Conservation (phyloP, 352 stramenopile species). For the Pythium chondricola region DNA sequence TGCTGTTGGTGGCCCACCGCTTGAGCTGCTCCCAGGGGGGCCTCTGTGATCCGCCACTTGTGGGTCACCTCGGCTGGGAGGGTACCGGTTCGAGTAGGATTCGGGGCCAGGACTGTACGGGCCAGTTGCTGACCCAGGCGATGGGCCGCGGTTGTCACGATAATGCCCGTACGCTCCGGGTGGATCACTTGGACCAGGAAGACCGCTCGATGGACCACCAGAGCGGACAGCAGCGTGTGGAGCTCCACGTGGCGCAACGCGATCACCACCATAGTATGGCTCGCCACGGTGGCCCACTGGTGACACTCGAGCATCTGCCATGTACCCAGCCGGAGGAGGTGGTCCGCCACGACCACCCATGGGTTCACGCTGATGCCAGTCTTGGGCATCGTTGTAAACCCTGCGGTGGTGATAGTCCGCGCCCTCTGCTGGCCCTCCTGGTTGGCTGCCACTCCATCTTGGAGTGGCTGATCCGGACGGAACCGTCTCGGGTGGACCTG, state of each 20-base stretch:
- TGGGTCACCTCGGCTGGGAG: constrained; percentile 4
- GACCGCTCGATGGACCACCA: background rate
- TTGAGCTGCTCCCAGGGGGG: background rate
- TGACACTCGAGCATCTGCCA: constrained; percentile 4
- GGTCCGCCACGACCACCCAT: constrained; percentile 7
- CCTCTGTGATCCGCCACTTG: constrained; percentile 2
- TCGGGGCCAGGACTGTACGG: constrained; percentile 20
- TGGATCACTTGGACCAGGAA: constrained; percentile 1
- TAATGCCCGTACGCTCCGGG: constrained; percentile 11
- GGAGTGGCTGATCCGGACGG: background rate
- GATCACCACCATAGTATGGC: constrained; percentile 14
- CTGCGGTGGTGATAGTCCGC: constrained; percentile 16
- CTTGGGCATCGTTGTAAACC: constrained; percentile 9
- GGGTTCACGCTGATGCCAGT: constrained; percentile 17
- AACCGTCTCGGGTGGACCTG: constrained; percentile 7
- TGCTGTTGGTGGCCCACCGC: background rate
- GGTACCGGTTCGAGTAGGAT: constrained; percentile 18
- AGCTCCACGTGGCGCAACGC: constrained; percentile 4
- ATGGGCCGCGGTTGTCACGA: constrained; percentile 10
- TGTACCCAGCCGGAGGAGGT: constrained; percentile 6
- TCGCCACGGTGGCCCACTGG: constrained; percentile 6
- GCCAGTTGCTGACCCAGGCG: background rate
- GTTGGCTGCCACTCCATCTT: constrained; percentile 8
- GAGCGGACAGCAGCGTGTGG: constrained; percentile 3
- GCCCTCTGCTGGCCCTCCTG: background rate